These are phyloP conservation scores for Kewa caespitosa DNA, from an alignment of 179 eudicot genomes.

Conservation along the genomic window DNA sequence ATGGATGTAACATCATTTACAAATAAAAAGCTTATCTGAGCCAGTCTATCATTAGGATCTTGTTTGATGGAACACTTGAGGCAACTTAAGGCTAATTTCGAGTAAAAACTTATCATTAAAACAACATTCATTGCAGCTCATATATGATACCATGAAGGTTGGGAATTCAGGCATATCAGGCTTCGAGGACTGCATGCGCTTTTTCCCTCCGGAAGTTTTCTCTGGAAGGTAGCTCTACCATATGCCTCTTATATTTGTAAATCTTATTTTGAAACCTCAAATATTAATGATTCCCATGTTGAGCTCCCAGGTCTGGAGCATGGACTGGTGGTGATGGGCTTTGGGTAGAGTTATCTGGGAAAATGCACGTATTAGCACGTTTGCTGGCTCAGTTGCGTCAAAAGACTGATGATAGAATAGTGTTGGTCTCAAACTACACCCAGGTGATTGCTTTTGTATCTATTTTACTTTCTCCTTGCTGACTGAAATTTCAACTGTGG, in stretches of 20 bases:
- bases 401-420: constrained; percentile 96
- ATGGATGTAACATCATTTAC: not conserved
- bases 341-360: constrained; percentile 98
- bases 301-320: constrained; percentile 75
- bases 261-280: constrained; percentile 5
- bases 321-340: constrained; percentile 91
- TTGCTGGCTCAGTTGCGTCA: constrained; percentile 78
- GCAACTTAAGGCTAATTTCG: not conserved
- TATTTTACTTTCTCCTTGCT: not conserved
- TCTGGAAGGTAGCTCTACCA: constrained; percentile 70
- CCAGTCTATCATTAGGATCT: not conserved
- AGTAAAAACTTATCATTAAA: not conserved
- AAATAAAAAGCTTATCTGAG: not conserved
- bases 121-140: constrained; percentile 62
- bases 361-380: constrained; percentile 94
- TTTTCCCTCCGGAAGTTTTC: constrained; percentile 89
- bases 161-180: constrained; percentile 83
- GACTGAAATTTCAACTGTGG: not conserved
- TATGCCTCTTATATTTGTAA: not conserved
- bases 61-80: not conserved
- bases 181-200: constrained; percentile 82
- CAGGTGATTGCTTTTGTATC: constrained; percentile 51
- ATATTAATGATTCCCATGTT: constrained; percentile 8
- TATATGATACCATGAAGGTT: constrained; percentile 84
- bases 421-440: constrained; percentile 95